Base-by-base conservation (phyloP, 2,329 filamentous ascomycete species). In the Scedosporium dehoogii region DNA sequence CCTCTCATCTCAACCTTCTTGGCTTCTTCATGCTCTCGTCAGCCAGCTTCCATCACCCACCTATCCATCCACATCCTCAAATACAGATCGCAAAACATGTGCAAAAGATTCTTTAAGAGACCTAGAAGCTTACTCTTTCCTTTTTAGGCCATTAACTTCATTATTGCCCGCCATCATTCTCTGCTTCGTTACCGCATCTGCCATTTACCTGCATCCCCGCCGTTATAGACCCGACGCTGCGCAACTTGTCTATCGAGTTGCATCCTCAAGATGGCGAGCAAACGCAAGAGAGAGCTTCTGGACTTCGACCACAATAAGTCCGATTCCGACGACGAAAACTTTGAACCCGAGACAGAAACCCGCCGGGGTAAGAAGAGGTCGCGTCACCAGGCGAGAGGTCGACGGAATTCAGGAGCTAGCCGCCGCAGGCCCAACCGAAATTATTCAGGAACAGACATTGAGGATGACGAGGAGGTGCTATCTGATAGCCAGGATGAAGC, bases 241-340 rank as follows among this genome's bases (percentile, higher is more conserved):
- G 58, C 23, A 25, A 4, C 41, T n/a, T 12, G 48, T 18, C 41
- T 21, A 42, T 48, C n/a, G 14, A 12, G 38, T 23, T 29, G 18
- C 33, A 18, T 41, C 6, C 25, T 21, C 38, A 58, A 33, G n/a
- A 62, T 62, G 60, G 12, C 60, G 12, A 58, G 53, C 33, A 86
- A 86, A 71, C 76, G 85, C 61, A 88, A 86, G 78, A 76, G 80
- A 65, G 78, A 78, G 63, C 73, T 85, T 62, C 80, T 84, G 65
- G 78, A 79, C 62, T 88, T 87, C 67, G 85, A 88, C 71, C 84
- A 83, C 3, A 87, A 87, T 71, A 82, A 85, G 70, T 88, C 85
- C 59, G 85, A 88, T 67, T 78, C 85, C 2, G 81, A 85, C 59
- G 85, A 88, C 69, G 84, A 85, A 66, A 86, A 86, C 71, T 88